Evolutionary conservation across 2,329 filamentous ascomycete genomes (phyloP).

Genomic region (Alternaria sp.): DNA sequence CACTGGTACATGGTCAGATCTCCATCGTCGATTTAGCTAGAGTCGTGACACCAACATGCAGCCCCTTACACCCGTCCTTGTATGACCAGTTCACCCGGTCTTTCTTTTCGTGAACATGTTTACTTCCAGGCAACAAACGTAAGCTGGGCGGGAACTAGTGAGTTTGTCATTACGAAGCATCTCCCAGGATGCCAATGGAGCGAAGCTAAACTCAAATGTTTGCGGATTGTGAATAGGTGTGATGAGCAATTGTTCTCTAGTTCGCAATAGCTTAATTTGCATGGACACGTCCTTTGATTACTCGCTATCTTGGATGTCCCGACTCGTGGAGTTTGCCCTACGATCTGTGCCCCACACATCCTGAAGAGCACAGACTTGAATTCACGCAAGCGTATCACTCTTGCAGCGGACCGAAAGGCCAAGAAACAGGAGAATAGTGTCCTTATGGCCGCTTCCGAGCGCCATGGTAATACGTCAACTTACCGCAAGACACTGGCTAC

Average conservation of each 20-base stretch:
- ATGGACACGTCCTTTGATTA: too few relatives aligned
- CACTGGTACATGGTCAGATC: conserved; percentile 14
- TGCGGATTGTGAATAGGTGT: too few relatives aligned
- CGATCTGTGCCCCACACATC: background rate
- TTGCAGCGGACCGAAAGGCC: background rate
- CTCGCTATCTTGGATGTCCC: background rate
- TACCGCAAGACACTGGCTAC: background rate
- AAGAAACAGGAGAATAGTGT: background rate
- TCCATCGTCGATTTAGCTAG: conserved; percentile 8
- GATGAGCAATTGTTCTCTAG: too few relatives aligned
- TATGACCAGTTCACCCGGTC: conserved; percentile 20
- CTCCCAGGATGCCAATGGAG: too few relatives aligned
- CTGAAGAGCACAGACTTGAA: background rate
- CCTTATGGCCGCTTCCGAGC: background rate
- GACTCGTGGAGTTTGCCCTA: background rate
- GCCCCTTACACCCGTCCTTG: conserved; percentile 14
- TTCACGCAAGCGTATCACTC: background rate
- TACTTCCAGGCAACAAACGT: background rate
- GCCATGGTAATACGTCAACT: background rate
- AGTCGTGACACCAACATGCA: conserved; percentile 11
- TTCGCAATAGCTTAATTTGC: too few relatives aligned
- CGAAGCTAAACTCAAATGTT: too few relatives aligned
- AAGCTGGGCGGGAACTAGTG: background rate
- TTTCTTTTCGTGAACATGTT: background rate
- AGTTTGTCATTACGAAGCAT: too few relatives aligned